Evolutionary conservation across 805 yeast genomes (phyloP), one percentile per base, ranked within the genome.

Genomic region (Wickerhamomyces strasburgensis): DNA sequence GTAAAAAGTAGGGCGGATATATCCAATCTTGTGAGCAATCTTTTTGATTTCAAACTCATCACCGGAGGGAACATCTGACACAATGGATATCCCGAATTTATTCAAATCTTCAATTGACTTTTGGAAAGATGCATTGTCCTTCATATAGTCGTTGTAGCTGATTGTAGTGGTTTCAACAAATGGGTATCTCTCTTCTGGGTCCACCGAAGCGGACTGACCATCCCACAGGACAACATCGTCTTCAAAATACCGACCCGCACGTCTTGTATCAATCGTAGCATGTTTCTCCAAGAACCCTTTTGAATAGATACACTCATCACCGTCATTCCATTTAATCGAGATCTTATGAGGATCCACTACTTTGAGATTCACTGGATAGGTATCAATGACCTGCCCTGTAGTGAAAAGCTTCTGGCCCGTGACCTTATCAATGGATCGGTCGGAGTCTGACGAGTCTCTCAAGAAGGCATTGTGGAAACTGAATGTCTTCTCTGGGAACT

Each of bases 1-100:
- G 50, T 82, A 82, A 48, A 84, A 80, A 0, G 93, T 84, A 37
- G 72, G 65, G 46, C 77, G 80, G 35, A 84, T 64, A 49, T 82
- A 82, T 0, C 89, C 90, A 35, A 82, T 73, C 40, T 72, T 64
- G 34, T 64, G 52, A 9, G 81, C 78, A 31, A 70, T 72, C 52
- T 39, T 50, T 54, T 61, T 74, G 47, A 62, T 71, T 2, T 49
- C 56, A 10, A 58, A 56, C 24, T 51, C 58, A 14, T 43, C 37
- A 25, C 50, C 56, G 25, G 46, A 38, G 2, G 84, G 86, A 3
- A 79, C 58, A 37, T 67, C 63, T n/a, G 69, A 63, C 14, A 84
- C 58, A 38, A 79, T 70, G 3, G 70, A 61, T 9, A 84, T 40
- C 0, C 93, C 93, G 49, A 63, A 73, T 35, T 60, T 61, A 46